These are phyloP conservation scores for Neonectria punicea DNA, from an alignment of 2,329 filamentous ascomycete species.

Conservation along the genomic window DNA sequence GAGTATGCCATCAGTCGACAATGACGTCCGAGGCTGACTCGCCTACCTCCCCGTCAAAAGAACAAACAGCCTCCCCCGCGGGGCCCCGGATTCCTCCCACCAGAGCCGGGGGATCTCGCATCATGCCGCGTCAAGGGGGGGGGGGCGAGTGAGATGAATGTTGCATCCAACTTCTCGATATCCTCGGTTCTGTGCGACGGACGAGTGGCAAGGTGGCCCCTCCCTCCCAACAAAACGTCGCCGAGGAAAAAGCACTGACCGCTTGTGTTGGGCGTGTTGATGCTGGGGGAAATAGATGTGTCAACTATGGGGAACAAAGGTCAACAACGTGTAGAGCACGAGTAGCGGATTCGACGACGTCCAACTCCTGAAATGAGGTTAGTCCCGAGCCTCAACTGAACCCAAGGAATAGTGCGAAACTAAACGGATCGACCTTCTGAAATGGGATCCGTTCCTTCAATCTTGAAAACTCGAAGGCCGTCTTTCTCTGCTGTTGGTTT, in stretches of 20 bases:
- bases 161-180: not conserved
- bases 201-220: constrained; percentile 13
- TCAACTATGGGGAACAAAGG: not conserved
- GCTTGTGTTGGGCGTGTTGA: not conserved
- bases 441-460: not conserved
- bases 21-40: constrained; percentile 13
- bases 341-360: not conserved
- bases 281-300: not conserved
- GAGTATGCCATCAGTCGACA: constrained; percentile 13
- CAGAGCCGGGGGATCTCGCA: constrained; percentile 9
- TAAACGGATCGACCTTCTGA: constrained; percentile 2
- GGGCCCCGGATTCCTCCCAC: constrained; percentile 12
- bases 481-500: not conserved
- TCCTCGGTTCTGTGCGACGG: constrained; percentile 18
- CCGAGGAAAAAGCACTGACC: constrained; percentile 6
- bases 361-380: not conserved
- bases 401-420: not conserved
- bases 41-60: not conserved
- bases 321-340: not conserved
- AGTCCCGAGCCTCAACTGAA: not conserved
- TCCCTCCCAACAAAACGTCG: not conserved
- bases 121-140: constrained; percentile 1
- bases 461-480: not conserved
- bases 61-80: constrained; percentile 5
- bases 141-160: not conserved